Conservation (phyloP, 768 basidiomycete genomes). For the Goffeauzyma gilvescens region DNA sequence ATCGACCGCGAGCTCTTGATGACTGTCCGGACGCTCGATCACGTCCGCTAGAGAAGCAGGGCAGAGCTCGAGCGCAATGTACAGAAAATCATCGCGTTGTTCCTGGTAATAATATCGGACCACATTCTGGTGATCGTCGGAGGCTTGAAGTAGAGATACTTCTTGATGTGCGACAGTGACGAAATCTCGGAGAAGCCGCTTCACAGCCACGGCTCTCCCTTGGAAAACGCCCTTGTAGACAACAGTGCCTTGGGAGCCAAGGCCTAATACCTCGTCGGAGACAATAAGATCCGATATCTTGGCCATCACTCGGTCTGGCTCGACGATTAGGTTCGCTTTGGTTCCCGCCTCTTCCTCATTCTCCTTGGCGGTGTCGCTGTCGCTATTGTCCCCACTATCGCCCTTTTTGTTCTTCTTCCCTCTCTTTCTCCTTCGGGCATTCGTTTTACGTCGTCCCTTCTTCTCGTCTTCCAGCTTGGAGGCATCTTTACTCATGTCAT, state of each 20-base stretch:
- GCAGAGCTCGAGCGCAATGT: slow-evolving; percentile 80
- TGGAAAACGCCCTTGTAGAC: slow-evolving; percentile 90
- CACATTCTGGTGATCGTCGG: slow-evolving; percentile 96
- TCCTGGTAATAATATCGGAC: slow-evolving; percentile 88
- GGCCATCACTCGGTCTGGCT: slow-evolving; percentile 37
- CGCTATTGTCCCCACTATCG: slow-evolving; percentile 19
- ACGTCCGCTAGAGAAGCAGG: slow-evolving; percentile 30
- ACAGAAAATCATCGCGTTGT: slow-evolving; percentile 76
- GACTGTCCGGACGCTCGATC: slow-evolving; percentile 42
- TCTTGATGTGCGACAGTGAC: slow-evolving; percentile 85
- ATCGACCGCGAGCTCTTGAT: slow-evolving; percentile 40
- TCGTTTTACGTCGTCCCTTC: slow-evolving; percentile 4
- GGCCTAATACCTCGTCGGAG: slow-evolving; percentile 44
- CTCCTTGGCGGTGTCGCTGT: slow-evolving; percentile 25
- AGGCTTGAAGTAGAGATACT: slow-evolving; percentile 82
- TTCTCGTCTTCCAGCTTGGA: slow-evolving; percentile 25
- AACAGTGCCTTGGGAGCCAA: slow-evolving; percentile 89
- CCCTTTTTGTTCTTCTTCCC: slow-evolving; percentile 37
- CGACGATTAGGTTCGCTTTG: slow-evolving; percentile 19
- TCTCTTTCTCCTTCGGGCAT: slow-evolving; percentile 33
- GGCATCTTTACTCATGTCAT: no score
- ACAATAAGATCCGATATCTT: slow-evolving; percentile 25
- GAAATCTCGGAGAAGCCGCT: slow-evolving; percentile 84
- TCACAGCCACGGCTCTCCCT: slow-evolving; percentile 93
- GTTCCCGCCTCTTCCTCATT: slow-evolving; percentile 27